phyloP scores from a whole-genome alignment of 2,329 filamentous ascomycete genomes.

The Beauveria medogensis region DNA sequence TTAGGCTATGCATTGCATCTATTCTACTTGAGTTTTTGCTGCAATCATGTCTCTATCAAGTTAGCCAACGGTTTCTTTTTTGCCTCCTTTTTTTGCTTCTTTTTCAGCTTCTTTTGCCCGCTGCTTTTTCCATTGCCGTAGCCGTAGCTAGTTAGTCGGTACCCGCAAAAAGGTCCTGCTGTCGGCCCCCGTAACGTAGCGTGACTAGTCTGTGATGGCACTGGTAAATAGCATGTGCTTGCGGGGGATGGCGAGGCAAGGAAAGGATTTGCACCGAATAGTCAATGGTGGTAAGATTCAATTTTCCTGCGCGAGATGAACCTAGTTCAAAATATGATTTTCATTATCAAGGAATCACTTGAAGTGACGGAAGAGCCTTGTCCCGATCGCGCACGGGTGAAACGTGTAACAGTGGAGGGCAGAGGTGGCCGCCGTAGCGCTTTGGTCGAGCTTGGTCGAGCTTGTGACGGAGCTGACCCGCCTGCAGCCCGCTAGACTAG shows the following conservation, averaged over 20 bases:
- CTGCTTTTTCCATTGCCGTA: too few relatives aligned
- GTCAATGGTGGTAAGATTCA: too few relatives aligned
- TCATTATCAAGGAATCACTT: background rate
- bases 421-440: background rate
- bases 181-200: too few relatives aligned
- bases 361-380: background rate
- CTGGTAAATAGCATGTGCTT: too few relatives aligned
- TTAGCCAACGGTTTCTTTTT: background rate
- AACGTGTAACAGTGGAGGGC: background rate
- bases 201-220: too few relatives aligned
- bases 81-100: background rate
- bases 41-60: background rate
- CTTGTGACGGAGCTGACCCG: too few relatives aligned
- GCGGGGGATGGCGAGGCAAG: too few relatives aligned
- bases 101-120: background rate
- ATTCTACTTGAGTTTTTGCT: background rate
- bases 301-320: background rate
- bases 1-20: background rate
- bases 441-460: too few relatives aligned
- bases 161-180: too few relatives aligned
- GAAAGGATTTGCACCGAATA: too few relatives aligned
- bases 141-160: too few relatives aligned
- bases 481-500: too few relatives aligned
- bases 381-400: background rate
- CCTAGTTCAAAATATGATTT: background rate